phyloP scores from a whole-genome alignment of 2,329 filamentous ascomycete species.

The Aspergillus phoenicis region DNA sequence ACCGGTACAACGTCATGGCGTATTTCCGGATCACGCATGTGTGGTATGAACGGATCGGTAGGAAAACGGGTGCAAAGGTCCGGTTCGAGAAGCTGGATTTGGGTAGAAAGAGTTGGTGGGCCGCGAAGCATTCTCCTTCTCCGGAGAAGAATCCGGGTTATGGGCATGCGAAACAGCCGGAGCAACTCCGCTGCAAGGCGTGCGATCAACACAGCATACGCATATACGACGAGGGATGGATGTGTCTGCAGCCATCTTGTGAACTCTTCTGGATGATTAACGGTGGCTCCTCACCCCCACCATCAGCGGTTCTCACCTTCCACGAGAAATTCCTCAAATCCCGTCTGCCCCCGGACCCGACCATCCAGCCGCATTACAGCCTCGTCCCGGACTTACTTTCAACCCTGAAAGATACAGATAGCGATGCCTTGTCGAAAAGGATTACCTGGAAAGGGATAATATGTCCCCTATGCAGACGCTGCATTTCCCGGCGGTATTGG shows the following conservation, averaged over 20 bases:
- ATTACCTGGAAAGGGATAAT: slow-evolving; percentile 65
- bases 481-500: slow-evolving; percentile 64
- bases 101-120: slow-evolving; percentile 61
- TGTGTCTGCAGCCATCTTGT: slow-evolving; percentile 61
- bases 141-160: slow-evolving; percentile 21
- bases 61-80: slow-evolving; percentile 55
- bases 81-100: slow-evolving; percentile 67
- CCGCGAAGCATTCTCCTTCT: slow-evolving; percentile 15
- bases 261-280: slow-evolving; percentile 56
- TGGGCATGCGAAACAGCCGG: slow-evolving; percentile 26
- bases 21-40: slow-evolving; percentile 69
- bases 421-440: slow-evolving; percentile 51
- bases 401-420: slow-evolving; percentile 38
- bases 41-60: slow-evolving; percentile 62
- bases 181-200: slow-evolving; percentile 36
- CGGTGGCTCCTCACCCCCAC: slow-evolving; percentile 27
- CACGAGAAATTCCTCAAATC: slow-evolving; percentile 60
- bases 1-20: slow-evolving; percentile 67
- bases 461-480: slow-evolving; percentile 65
- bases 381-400: slow-evolving; percentile 46
- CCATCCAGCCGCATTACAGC: slow-evolving; percentile 38
- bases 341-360: slow-evolving; percentile 49
- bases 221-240: slow-evolving; percentile 55
- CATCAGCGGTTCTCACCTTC: slow-evolving; percentile 50
- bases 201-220: slow-evolving; percentile 44